Base-by-base conservation (phyloP, 2,329 filamentous ascomycete genomes). In the Fusarium pseudograminearum region DNA sequence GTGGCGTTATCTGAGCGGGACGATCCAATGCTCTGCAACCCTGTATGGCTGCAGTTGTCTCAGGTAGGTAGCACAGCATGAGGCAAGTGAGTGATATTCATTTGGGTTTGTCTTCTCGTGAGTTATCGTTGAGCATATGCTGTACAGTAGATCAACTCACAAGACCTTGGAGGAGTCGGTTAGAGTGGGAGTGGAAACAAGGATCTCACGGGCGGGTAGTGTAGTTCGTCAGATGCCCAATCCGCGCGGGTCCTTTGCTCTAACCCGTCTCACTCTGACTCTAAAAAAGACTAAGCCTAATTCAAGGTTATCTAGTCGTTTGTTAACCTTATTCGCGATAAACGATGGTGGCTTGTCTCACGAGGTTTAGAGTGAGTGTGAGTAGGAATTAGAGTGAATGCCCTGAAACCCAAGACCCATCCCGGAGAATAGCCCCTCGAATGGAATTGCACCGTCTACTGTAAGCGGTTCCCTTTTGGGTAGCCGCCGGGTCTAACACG, bases 331-430 rank as follows among this genome's bases (percentile, higher is more conserved):
- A 41, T 58, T 64, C 60, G 61, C 61, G 61, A 64, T 64, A 44
- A 57, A 59, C 61, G 61, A 64, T 57, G 38, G 54, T 55, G 61
- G 53, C 61, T 60, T 61, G 62, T 65, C 61, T 65, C 61, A 65
- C 41, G 44, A 64, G 38, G 45, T 44, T 52, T 30, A 53, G 36
- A 31, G 26, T 8, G 33, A 36, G 31, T 26, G 28, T 20, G 36
- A 40, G 36, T 38, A 11, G 6, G 36, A 20, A 15, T 12, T 18
- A 31, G n/a, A 36, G 31, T 28, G 33, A 47, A 45, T 38, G 18
- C 55, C 38, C 55, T 65, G 61, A 65, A 65, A 65, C 57, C 34
- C 8, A 9, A n/a, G 34, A 50, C 38, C 44, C 47, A 47, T 34
- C 24, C 54, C 60, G 61, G 61, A 58, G 51, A 64, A 64, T 64